These are phyloP conservation scores for Cadophora sp. DNA, from an alignment of 2,329 filamentous ascomycete genomes.

Conservation along the genomic window DNA sequence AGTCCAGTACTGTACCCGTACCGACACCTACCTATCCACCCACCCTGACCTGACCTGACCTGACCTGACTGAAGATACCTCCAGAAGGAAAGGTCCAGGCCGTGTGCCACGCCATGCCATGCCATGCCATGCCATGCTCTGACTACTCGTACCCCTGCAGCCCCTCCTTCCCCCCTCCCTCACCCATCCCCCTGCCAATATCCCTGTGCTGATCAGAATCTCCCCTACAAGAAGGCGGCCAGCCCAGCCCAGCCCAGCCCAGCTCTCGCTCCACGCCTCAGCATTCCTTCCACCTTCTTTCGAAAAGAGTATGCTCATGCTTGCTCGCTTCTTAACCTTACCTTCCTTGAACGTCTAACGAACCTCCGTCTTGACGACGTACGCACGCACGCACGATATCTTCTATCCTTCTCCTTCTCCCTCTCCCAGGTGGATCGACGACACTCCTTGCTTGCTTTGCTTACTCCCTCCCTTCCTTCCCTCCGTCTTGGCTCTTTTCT, in stretches of 20 bases:
- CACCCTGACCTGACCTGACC: too few relatives aligned
- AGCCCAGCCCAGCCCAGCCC: too few relatives aligned
- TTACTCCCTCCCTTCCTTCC: conserved; percentile 1
- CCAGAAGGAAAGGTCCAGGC: too few relatives aligned
- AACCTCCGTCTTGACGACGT: conserved; percentile 25
- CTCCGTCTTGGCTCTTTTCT: not conserved
- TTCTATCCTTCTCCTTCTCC: conserved; percentile 16
- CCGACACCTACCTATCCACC: too few relatives aligned
- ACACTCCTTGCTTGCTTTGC: conserved; percentile 13
- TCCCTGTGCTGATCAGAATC: conserved; percentile 7
- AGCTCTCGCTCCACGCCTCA: not conserved
- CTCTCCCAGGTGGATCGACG: conserved; percentile 19
- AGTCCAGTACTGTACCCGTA: too few relatives aligned
- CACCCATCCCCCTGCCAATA: not conserved
- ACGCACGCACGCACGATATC: not conserved
- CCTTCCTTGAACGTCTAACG: conserved; percentile 10
- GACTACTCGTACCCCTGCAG: too few relatives aligned
- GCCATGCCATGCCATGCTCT: too few relatives aligned
- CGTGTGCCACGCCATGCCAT: too few relatives aligned
- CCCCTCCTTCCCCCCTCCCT: too few relatives aligned
- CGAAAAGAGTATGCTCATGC: too few relatives aligned
- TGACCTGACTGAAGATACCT: too few relatives aligned
- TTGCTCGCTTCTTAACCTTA: not conserved
- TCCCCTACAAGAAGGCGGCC: conserved; percentile 20
- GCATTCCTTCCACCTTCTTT: not conserved